Evolutionary conservation across 768 basidiomycete species (phyloP).

Genomic region (Phlebiopsis gigantea): DNA sequence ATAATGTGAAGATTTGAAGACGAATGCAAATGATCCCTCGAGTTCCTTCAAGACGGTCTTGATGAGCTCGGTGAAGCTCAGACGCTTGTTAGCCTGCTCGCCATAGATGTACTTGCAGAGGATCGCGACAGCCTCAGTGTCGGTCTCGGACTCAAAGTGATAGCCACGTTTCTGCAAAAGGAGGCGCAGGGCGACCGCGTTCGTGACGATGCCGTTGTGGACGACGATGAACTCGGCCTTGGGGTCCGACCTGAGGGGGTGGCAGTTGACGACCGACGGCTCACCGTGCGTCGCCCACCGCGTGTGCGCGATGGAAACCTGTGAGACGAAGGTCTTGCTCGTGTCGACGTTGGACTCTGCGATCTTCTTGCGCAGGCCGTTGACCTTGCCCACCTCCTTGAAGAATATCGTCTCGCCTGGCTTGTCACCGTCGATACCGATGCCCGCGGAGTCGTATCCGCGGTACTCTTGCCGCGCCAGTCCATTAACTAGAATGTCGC

Average conservation of each 20-base stretch:
- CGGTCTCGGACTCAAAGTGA: conserved; percentile 91
- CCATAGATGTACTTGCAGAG: conserved; percentile 96
- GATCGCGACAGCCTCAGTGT: conserved; percentile 96
- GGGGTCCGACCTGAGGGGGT: conserved; percentile 85
- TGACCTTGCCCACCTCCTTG: conserved; percentile 98
- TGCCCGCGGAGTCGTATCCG: conserved; percentile 94
- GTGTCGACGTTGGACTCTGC: conserved; percentile 65
- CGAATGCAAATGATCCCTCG: conserved; percentile 98
- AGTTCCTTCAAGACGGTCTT: conserved; percentile 97
- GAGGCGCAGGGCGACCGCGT: conserved; percentile 79
- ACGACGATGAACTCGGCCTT: conserved; percentile 85
- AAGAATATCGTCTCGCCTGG: conserved; percentile 73
- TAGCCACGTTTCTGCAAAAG: conserved; percentile 96
- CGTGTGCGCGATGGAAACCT: conserved; percentile 97
- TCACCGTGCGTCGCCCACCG: conserved; percentile 99
- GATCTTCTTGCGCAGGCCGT: conserved; percentile 86
- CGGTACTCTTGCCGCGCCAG: conserved; percentile 96
- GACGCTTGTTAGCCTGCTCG: conserved; percentile 70
- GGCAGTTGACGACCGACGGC: conserved; percentile 86
- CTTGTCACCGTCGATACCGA: conserved; percentile 89
- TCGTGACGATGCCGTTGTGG: conserved; percentile 99
- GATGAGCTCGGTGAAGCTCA: conserved; percentile 86
- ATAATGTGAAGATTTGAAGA: conserved; percentile 95
- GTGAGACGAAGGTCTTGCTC: conserved; percentile 70
- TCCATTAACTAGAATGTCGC: conserved; percentile 87